Percentiles rank a stretch among this genome's conserved stretches.
These are phyloP conservation scores for Saccharomyces paradoxus DNA, from an alignment of 805 yeast species.

Conservation along the genomic window DNA sequence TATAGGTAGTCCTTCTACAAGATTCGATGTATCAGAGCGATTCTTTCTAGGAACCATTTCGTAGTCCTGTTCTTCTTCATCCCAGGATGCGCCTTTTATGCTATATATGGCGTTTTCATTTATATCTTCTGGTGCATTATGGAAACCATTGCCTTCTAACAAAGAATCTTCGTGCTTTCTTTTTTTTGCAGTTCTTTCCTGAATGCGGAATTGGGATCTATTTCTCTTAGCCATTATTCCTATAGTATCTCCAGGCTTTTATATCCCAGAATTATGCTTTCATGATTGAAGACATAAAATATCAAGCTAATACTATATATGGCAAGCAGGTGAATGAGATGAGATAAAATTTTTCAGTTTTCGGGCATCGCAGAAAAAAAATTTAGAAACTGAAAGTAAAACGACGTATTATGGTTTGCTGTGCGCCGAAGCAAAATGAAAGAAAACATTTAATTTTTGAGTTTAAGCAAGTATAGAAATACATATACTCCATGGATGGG, in stretches of 20 bases:
- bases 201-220: conserved; percentile 22
- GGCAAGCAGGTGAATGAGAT: neutral
- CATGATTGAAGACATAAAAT: neutral
- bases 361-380: neutral
- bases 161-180: conserved; percentile 28
- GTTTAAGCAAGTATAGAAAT: too few species aligned
- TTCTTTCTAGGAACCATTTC: conserved; percentile 63
- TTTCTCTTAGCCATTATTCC: conserved; percentile 22
- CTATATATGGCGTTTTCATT: conserved; percentile 6
- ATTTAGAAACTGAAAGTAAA: neutral
- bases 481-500: neutral
- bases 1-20: conserved; percentile 72
- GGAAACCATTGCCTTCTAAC: conserved; percentile 18
- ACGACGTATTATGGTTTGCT: neutral
- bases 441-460: neutral
- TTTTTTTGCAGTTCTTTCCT: conserved; percentile 24
- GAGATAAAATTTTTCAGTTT: neutral
- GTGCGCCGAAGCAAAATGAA: neutral
- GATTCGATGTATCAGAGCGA: conserved; percentile 31
- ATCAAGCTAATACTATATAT: neutral
- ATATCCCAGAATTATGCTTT: neutral
- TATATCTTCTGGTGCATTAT: conserved; percentile 8
- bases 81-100: conserved; percentile 40
- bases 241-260: neutral
- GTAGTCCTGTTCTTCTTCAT: conserved; percentile 71